Base-by-base conservation (phyloP, 2,329 filamentous ascomycete species). In the Scolecobasidium constrictum region DNA sequence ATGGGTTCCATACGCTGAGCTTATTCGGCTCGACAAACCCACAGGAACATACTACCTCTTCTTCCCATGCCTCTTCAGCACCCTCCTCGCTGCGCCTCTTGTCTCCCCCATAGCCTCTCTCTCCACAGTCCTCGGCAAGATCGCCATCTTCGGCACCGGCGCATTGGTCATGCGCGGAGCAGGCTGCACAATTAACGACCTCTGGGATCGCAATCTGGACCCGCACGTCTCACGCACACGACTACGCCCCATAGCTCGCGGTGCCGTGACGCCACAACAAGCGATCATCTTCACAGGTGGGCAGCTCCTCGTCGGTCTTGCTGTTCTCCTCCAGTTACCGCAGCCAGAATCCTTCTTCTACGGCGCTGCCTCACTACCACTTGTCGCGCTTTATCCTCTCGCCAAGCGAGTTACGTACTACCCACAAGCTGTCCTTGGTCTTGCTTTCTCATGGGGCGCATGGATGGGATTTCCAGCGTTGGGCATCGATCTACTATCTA, bases 401-500 rank as follows among this genome's bases (percentile, higher is more conserved):
- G 84, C 85, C 9, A 94, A 94, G 64, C 73, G 87, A 23, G 73
- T 93, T 19, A 94, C 86, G 0, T 78, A 94, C 59, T 94, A 93
- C 57, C 86, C 86, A 2, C 86, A 94, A 58, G 75, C 82, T 47
- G 79, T 93, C 6, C 74, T 94, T 1, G 87, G 87, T 0, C 61
- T 92, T 42, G 87, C 85, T 1, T 94, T 93, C 58, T 88, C 83
- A 4, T 93, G 86, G 86, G 86, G 86, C 19, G 83, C 86, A 13
- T 76, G 92, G 40, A 81, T 94, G 77, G 86, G 86, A 1, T 93
- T 90, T 54, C 86, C 86, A 1, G 85, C 86, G 3, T 69, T 94
- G 2, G 85, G 84, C 2, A 65, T 92, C 26, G 83, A 88, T 49
- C 59, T 92, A n/a, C 60, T 90, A 11, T 64, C 73, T 4, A 75